Base-by-base conservation (phyloP, 306 rosid species). In the Hylodesmum podocarpum region DNA sequence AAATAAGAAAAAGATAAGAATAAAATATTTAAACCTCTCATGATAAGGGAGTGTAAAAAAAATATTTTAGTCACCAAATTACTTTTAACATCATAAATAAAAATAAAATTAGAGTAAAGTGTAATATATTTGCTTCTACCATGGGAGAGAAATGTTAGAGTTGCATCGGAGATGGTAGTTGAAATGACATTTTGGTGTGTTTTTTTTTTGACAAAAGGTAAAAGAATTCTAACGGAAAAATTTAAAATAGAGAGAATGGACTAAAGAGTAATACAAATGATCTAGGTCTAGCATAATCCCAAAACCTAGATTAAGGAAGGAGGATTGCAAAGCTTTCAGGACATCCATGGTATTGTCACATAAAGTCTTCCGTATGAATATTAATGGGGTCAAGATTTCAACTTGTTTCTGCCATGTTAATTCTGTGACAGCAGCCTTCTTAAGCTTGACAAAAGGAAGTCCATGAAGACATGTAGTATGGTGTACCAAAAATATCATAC, bases 311-410 rank as follows among this genome's bases (percentile, higher is more conserved):
- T 14, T 11, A 12, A 25, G 33, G 16, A 10, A 5, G 16, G 16
- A 24, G 24, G 66, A n/a, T 59, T 59, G 24, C 11, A n/a, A 54
- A 76, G 37, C 24, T 47, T 40, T 76, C 40, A 21, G 44, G 33
- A 69, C 31, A 69, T 81, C 36, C 68, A 50, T 18, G 40, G 13
- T n/a, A 36, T 44, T 33, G 25, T 21, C 69, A 70, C 40, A 70
- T 21, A 51, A 6, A 68, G 25, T 40, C 19, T 49, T 9, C 34
- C 27, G 57, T 7, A 51, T 16, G 33, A 25, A 65, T 28, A 77
- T 28, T 65, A 73, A 44, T 55, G 37, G 25, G 51, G 63, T 57
- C 49, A 66, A 65, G 10, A 66, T 73, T 80, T 66, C 55, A 55
- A 80, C 33, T 41, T 74, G 77, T 22, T 44, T 57, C 63, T 29